Conservation (phyloP, 2,329 filamentous ascomycete genomes). For the Emergomyces orientalis region DNA sequence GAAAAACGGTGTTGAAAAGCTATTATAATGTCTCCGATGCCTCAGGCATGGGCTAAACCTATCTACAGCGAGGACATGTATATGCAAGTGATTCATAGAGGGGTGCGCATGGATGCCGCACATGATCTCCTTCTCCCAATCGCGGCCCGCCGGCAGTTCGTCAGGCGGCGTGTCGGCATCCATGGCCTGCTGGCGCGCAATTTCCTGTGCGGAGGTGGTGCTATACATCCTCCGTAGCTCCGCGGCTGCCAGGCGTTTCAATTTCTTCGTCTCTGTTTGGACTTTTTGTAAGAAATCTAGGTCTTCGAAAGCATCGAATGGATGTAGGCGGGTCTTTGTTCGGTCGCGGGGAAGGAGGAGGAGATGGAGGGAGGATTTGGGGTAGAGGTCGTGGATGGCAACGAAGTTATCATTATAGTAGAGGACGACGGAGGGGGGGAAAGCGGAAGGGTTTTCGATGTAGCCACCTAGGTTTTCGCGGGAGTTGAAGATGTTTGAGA, state of each 20-base stretch:
- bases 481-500: constrained; percentile 32
- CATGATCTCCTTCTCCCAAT: constrained; percentile 67
- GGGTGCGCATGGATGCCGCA: constrained; percentile 79
- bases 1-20: constrained; percentile 79
- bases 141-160: constrained; percentile 60
- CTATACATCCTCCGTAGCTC: constrained; percentile 67
- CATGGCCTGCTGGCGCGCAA: constrained; percentile 55
- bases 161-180: constrained; percentile 42
- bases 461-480: constrained; percentile 59
- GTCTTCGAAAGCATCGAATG: constrained; percentile 68
- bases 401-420: constrained; percentile 61
- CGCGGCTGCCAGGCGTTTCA: constrained; percentile 57
- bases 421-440: constrained; percentile 51
- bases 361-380: constrained; percentile 75
- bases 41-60: constrained; percentile 63
- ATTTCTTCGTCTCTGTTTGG: constrained; percentile 49
- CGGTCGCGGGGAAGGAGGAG: constrained; percentile 74
- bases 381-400: constrained; percentile 71
- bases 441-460: constrained; percentile 52
- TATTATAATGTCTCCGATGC: constrained; percentile 84
- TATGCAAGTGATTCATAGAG: constrained; percentile 84
- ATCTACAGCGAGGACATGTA: constrained; percentile 78
- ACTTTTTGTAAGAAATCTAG: constrained; percentile 57
- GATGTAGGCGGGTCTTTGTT: constrained; percentile 54
- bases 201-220: constrained; percentile 53